These are phyloP conservation scores for Phytophthora pistaciae DNA, from an alignment of 352 stramenopile genomes.

Conservation along the genomic window DNA sequence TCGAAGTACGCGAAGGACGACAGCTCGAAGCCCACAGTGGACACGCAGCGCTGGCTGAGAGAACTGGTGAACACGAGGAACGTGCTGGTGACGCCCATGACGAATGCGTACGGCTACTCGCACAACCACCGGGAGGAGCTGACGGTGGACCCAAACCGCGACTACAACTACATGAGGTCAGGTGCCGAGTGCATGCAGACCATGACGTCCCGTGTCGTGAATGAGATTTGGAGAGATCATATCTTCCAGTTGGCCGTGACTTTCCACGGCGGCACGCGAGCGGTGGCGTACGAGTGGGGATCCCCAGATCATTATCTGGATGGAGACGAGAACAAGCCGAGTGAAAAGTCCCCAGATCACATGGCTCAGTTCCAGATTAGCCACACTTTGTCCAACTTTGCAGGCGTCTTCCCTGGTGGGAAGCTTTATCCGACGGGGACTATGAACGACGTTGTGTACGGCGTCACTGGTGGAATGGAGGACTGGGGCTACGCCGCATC, in stretches of 20 bases:
- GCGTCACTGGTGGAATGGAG: constrained; percentile 97
- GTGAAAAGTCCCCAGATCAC: constrained; percentile 86
- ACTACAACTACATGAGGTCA: constrained; percentile 97
- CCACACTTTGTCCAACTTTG: constrained; percentile 73
- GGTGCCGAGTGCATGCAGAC: constrained; percentile 94
- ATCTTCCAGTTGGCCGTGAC: constrained; percentile 98
- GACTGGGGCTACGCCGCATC: constrained; percentile 97
- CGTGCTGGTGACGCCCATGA: constrained; percentile 90
- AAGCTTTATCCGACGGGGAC: constrained; percentile 83
- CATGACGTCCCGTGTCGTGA: constrained; percentile 96
- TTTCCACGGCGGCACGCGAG: constrained; percentile 98
- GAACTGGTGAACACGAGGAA: constrained; percentile 90
- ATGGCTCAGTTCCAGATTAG: constrained; percentile 70
- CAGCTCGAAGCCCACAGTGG: constrained; percentile 33
- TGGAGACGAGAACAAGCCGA: constrained; percentile 48
- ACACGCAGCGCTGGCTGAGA: constrained; percentile 74
- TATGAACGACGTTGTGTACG: constrained; percentile 98
- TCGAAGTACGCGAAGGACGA: constrained; percentile 43
- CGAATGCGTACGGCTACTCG: constrained; percentile 95
- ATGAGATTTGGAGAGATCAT: constrained; percentile 97
- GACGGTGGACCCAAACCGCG: constrained; percentile 96
- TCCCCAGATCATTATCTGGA: constrained; percentile 88
- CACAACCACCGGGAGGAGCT: constrained; percentile 86
- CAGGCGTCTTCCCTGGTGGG: constrained; percentile 73
- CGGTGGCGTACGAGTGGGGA: constrained; percentile 98